Percentiles rank a stretch among this genome's conserved stretches.
phyloP scores from a whole-genome alignment of 108 stramenopile genomes.

The Schizochytrium sp. region DNA sequence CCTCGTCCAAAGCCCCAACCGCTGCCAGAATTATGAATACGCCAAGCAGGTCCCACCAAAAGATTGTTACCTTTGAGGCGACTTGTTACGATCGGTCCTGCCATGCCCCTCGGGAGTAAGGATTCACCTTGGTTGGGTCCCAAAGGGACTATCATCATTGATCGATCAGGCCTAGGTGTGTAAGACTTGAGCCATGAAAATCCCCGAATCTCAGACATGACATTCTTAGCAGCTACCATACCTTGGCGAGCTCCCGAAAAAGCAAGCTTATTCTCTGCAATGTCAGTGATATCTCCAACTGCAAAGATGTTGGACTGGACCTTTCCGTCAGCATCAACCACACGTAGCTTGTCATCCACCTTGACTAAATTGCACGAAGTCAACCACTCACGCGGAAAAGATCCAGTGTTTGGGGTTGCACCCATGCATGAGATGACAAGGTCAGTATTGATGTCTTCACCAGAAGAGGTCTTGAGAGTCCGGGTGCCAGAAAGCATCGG shows the following conservation, averaged over 20 bases:
- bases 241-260: neutral
- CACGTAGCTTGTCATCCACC: neutral
- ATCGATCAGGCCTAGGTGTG: no score
- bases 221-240: neutral
- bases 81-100: no score
- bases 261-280: neutral
- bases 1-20: no score
- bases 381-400: neutral
- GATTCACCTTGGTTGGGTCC: no score
- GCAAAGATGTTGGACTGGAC: neutral
- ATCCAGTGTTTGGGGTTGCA: neutral
- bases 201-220: neutral
- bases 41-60: no score
- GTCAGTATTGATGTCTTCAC: neutral
- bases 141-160: no score
- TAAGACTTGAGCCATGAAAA: no score
- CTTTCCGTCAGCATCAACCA: neutral
- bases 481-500: neutral
- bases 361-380: neutral
- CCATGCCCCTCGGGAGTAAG: no score
- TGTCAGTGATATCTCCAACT: neutral
- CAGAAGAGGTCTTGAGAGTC: neutral
- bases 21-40: no score
- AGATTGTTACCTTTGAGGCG: no score
- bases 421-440: neutral